Percentiles rank a stretch among this genome's conserved stretches.
phyloP scores from a whole-genome alignment of 768 basidiomycete species.

The Gymnopilus dilepis region DNA sequence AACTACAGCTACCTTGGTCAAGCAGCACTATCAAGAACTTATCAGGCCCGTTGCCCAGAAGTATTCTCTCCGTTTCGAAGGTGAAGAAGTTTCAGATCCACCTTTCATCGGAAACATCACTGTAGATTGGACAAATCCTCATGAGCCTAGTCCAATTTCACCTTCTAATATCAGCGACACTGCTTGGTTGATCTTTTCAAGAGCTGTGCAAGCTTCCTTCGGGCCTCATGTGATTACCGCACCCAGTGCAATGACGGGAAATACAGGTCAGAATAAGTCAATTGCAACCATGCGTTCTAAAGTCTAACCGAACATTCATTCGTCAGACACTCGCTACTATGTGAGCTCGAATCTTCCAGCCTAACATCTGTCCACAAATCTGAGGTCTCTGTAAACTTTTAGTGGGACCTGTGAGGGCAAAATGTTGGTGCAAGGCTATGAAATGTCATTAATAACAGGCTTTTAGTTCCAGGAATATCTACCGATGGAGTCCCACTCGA shows the following conservation, averaged over 20 bases:
- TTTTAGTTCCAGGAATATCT: slow-evolving; percentile 33
- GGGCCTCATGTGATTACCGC: slow-evolving; percentile 31
- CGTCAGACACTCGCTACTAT: slow-evolving; percentile 37
- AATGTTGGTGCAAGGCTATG: not conserved
- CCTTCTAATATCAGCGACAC: slow-evolving; percentile 26
- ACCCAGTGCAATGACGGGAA: slow-evolving; percentile 38
- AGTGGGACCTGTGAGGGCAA: slow-evolving; percentile 34
- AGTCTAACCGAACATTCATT: too few relatives aligned
- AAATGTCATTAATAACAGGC: not conserved
- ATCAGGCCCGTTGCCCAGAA: slow-evolving; percentile 32
- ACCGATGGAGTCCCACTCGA: slow-evolving; percentile 36
- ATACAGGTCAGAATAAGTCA: slow-evolving; percentile 28
- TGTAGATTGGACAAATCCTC: slow-evolving; percentile 21
- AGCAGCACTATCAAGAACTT: slow-evolving; percentile 22
- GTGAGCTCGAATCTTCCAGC: too few relatives aligned
- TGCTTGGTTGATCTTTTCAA: slow-evolving; percentile 32
- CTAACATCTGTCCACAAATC: not conserved
- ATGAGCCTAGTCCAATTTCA: slow-evolving; percentile 33
- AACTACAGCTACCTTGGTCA: slow-evolving; percentile 24
- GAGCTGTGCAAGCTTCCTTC: slow-evolving; percentile 34
- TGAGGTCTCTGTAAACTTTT: not conserved
- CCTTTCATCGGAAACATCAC: slow-evolving; percentile 34
- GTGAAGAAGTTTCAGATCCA: slow-evolving; percentile 21
- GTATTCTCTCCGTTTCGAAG: slow-evolving; percentile 30
- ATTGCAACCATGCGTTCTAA: too few relatives aligned